These are phyloP conservation scores for Nitzschia inconspicua DNA, from an alignment of 108 stramenopile species.

Conservation along the genomic window DNA sequence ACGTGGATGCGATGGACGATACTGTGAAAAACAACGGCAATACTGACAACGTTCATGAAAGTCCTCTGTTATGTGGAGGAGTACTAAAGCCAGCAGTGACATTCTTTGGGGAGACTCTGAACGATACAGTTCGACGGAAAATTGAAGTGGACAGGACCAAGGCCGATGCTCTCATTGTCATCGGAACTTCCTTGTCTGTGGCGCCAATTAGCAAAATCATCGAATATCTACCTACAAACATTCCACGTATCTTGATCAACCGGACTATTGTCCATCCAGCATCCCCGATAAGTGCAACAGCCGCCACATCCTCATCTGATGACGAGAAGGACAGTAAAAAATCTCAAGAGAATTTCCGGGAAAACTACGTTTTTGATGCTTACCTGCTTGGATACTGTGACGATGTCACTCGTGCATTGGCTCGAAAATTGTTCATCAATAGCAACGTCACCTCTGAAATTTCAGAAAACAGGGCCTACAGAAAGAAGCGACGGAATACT, in stretches of 20 bases:
- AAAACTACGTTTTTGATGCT: slow-evolving; percentile 67
- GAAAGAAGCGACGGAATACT: neutral
- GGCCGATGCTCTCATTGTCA: slow-evolving; percentile 84
- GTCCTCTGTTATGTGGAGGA: slow-evolving; percentile 53
- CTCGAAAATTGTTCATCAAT: slow-evolving; percentile 25
- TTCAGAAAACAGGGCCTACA: neutral
- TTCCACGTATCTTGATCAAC: slow-evolving; percentile 83
- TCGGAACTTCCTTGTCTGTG: slow-evolving; percentile 86
- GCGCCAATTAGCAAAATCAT: slow-evolving; percentile 85
- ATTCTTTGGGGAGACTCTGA: slow-evolving; percentile 82
- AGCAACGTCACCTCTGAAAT: neutral
- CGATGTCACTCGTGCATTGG: slow-evolving; percentile 65
- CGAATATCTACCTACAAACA: slow-evolving; percentile 48
- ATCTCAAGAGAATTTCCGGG: slow-evolving; percentile 35
- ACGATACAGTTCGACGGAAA: slow-evolving; percentile 41
- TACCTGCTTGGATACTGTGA: slow-evolving; percentile 86
- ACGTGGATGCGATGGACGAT: neutral
- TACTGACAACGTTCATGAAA: neutral
- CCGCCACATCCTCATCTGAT: too few relatives aligned
- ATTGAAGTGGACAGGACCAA: slow-evolving; percentile 67
- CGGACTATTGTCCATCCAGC: slow-evolving; percentile 67
- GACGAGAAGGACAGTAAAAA: slow-evolving; percentile 13
- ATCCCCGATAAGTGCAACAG: neutral
- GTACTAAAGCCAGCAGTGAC: slow-evolving; percentile 81
- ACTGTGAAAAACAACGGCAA: slow-evolving; percentile 1